These are phyloP conservation scores for Malassezia sympodialis DNA, from an alignment of 1,284 basidiomycete species.

Conservation along the genomic window DNA sequence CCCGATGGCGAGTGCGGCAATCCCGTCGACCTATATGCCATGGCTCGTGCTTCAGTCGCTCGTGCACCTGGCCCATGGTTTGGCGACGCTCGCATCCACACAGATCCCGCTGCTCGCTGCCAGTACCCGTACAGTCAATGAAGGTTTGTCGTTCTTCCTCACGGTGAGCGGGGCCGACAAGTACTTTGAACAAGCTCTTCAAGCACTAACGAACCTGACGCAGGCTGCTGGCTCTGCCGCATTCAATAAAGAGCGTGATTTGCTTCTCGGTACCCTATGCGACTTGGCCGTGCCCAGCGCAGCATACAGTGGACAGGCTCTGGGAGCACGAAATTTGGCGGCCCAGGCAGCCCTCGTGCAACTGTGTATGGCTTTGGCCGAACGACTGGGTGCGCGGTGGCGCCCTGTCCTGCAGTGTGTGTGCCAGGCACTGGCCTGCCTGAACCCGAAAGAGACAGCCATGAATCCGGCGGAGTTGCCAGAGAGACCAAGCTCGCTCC, in stretches of 20 bases:
- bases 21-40: slow-evolving; percentile 64
- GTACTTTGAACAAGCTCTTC: slow-evolving; percentile 71
- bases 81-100: slow-evolving; percentile 51
- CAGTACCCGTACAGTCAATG: slow-evolving; percentile 80
- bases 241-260: slow-evolving; percentile 76
- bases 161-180: slow-evolving; percentile 77
- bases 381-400: slow-evolving; percentile 77
- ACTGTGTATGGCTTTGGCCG: slow-evolving; percentile 70
- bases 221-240: slow-evolving; percentile 80
- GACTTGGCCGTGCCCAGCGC: slow-evolving; percentile 9
- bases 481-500: background rate
- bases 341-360: slow-evolving; percentile 74
- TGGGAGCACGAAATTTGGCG: slow-evolving; percentile 79
- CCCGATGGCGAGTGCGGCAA: slow-evolving; percentile 62
- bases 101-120: slow-evolving; percentile 62
- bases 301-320: slow-evolving; percentile 45
- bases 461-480: background rate
- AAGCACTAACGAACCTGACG: slow-evolving; percentile 71
- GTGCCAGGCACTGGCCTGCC: slow-evolving; percentile 23
- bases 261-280: slow-evolving; percentile 63
- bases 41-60: slow-evolving; percentile 81
- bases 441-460: slow-evolving; percentile 2
- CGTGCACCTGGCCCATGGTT: slow-evolving; percentile 74
- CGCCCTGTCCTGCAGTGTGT: slow-evolving; percentile 67
- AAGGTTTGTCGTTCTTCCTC: slow-evolving; percentile 76